phyloP scores from a whole-genome alignment of 352 stramenopile species.

The Paralagenidium karlingii region DNA sequence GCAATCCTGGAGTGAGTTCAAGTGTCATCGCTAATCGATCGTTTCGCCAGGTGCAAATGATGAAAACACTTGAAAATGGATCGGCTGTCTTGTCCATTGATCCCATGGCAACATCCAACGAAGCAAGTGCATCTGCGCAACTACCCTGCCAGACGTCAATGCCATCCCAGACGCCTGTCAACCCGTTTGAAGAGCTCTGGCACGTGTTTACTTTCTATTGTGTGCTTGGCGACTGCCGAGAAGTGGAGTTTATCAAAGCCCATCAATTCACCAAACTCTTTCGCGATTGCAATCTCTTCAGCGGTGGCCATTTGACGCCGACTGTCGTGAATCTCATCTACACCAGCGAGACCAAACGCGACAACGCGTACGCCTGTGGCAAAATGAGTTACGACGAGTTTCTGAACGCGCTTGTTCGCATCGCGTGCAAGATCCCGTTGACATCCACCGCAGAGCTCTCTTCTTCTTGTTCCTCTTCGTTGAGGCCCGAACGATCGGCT shows the following conservation, averaged over 20 bases:
- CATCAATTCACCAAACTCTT: conserved; percentile 68
- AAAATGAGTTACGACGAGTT: conserved; percentile 76
- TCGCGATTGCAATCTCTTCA: conserved; percentile 40
- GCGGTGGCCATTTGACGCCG: conserved; percentile 25
- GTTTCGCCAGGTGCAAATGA: no score
- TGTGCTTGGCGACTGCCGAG: conserved; percentile 56
- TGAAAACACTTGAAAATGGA: no score
- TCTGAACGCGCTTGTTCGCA: conserved; percentile 57
- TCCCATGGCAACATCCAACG: no score
- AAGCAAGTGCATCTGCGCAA: no score
- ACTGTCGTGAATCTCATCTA: conserved; percentile 61
- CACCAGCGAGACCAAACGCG: conserved; percentile 51
- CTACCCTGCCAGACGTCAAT: no score
- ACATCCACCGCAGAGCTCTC: no score
- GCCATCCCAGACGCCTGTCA: neutral
- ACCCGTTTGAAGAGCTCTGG: conserved; percentile 57
- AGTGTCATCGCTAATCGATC: no score
- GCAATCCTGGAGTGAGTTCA: no score
- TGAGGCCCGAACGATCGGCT: no score
- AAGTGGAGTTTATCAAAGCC: conserved; percentile 51
- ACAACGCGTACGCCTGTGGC: no score
- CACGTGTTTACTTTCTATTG: conserved; percentile 75
- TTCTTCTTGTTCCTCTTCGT: no score
- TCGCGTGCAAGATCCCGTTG: conserved; percentile 12
- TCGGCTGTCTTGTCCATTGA: no score